Evolutionary conservation across 768 basidiomycete species (phyloP).

Genomic region (Grammothele lineata): DNA sequence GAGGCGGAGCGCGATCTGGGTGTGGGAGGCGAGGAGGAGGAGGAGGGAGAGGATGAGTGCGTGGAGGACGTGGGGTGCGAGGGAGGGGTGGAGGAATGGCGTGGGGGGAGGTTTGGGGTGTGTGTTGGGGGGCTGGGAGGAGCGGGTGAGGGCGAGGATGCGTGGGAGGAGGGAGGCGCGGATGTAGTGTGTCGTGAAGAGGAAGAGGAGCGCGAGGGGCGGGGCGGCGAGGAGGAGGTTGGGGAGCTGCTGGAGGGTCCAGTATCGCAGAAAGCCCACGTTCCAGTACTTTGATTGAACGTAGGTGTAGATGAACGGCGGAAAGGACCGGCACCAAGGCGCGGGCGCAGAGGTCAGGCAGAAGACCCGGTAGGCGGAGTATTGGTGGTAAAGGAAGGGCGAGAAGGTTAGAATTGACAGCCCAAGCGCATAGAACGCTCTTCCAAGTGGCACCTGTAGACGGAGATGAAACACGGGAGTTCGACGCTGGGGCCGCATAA

Average conservation of each 20-base stretch:
- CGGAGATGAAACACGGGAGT: neutral
- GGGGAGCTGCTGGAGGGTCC: constrained; percentile 77
- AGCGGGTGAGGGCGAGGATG: neutral
- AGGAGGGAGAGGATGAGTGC: constrained; percentile 56
- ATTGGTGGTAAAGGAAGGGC: constrained; percentile 75
- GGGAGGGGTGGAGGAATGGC: constrained; percentile 35
- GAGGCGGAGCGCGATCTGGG: constrained; percentile 81
- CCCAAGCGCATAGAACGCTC: constrained; percentile 32
- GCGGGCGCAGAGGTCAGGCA: constrained; percentile 36
- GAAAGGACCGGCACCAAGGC: constrained; percentile 58
- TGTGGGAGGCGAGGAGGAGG: constrained; percentile 77
- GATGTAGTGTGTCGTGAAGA: constrained; percentile 27
- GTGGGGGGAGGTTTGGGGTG: constrained; percentile 1
- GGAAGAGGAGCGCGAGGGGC: constrained; percentile 48
- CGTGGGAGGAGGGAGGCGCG: constrained; percentile 11
- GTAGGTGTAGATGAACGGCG: constrained; percentile 77
- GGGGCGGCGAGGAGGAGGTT: constrained; percentile 84
- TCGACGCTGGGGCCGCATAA: too few relatives aligned
- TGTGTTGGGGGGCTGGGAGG: neutral
- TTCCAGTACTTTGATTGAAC: constrained; percentile 88
- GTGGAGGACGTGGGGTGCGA: constrained; percentile 75
- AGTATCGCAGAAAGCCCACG: constrained; percentile 81
- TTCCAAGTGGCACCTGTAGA: too few relatives aligned
- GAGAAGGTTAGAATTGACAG: constrained; percentile 45
- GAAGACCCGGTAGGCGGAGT: constrained; percentile 59